Conservation (phyloP, 2,329 filamentous ascomycete genomes). For the Ophiostoma ulmi region DNA sequence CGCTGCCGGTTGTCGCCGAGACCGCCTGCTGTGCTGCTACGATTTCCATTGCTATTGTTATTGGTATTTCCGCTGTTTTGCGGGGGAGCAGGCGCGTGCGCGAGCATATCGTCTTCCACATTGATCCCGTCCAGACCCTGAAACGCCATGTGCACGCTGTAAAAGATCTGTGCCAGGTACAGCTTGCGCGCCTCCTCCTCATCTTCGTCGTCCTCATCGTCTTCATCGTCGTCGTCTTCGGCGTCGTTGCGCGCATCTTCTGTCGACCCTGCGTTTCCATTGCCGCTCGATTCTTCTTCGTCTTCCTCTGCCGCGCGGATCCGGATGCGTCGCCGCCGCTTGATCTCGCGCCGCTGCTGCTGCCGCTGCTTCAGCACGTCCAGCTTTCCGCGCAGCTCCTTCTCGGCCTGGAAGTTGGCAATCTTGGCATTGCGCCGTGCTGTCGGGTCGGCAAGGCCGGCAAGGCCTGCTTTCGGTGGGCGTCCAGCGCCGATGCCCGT, state of each 20-base stretch:
- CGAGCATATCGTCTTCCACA: slow-evolving; percentile 77
- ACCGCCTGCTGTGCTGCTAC: slow-evolving; percentile 50
- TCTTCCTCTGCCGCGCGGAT: slow-evolving; percentile 4
- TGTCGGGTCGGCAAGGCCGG: slow-evolving; percentile 46
- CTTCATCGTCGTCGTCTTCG: slow-evolving; percentile 4
- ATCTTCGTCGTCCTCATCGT: slow-evolving; percentile 54
- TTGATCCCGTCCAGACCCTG: slow-evolving; percentile 81
- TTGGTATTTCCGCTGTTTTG: slow-evolving; percentile 30
- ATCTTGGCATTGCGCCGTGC: slow-evolving; percentile 79
- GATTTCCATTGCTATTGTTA: slow-evolving; percentile 35
- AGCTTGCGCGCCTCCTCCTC: slow-evolving; percentile 78
- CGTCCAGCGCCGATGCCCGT: not conserved
- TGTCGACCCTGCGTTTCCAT: not conserved
- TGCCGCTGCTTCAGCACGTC: slow-evolving; percentile 49
- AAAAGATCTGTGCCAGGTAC: slow-evolving; percentile 68
- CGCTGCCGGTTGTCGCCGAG: slow-evolving; percentile 31
- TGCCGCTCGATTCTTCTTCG: not conserved
- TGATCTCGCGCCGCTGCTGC: slow-evolving; percentile 24
- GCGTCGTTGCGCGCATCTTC: slow-evolving; percentile 28
- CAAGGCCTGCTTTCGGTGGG: slow-evolving; percentile 26
- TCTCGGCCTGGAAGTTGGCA: slow-evolving; percentile 75
- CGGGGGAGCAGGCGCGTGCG: slow-evolving; percentile 58
- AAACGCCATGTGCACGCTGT: slow-evolving; percentile 74
- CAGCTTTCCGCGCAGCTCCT: slow-evolving; percentile 76
- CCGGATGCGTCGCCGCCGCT: slow-evolving; percentile 17